Conservation (phyloP, 2,329 filamentous ascomycete species). For the Aspergillus thermomutatus region DNA sequence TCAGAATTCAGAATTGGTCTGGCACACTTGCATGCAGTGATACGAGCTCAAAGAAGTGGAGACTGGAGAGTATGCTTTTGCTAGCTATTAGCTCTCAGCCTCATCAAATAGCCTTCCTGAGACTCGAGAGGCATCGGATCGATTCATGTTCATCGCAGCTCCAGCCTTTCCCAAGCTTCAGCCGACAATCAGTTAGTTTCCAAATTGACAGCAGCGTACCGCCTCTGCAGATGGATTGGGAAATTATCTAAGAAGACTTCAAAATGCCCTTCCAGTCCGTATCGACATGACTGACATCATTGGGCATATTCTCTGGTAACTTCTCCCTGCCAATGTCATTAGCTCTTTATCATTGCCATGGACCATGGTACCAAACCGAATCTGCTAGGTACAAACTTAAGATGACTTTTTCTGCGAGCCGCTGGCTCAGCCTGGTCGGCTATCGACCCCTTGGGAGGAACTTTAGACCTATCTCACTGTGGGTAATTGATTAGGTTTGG, state of each 20-base stretch:
- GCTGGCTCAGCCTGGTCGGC: constrained; percentile 2
- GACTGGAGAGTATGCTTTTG: not conserved
- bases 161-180: not conserved
- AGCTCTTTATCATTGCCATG: not conserved
- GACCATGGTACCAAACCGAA: constrained; percentile 4
- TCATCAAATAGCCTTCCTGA: not conserved
- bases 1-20: not conserved
- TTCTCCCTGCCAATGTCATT: not conserved
- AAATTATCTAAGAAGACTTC: not conserved
- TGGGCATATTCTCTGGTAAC: not conserved
- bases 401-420: not conserved
- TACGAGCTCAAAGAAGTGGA: not conserved
- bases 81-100: not conserved
- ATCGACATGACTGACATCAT: constrained; percentile 12
- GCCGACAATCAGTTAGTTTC: not conserved
- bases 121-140: not conserved
- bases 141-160: not conserved
- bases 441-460: not conserved
- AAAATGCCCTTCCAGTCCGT: constrained; percentile 1
- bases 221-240: constrained; percentile 1
- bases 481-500: constrained; percentile 16
- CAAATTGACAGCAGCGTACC: not conserved
- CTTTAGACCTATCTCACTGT: not conserved
- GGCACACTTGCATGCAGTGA: not conserved
- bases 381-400: not conserved